Percentiles rank a stretch among this genome's conserved stretches.
Conservation (phyloP, 768 basidiomycete species). For the Hericium coralloides region DNA sequence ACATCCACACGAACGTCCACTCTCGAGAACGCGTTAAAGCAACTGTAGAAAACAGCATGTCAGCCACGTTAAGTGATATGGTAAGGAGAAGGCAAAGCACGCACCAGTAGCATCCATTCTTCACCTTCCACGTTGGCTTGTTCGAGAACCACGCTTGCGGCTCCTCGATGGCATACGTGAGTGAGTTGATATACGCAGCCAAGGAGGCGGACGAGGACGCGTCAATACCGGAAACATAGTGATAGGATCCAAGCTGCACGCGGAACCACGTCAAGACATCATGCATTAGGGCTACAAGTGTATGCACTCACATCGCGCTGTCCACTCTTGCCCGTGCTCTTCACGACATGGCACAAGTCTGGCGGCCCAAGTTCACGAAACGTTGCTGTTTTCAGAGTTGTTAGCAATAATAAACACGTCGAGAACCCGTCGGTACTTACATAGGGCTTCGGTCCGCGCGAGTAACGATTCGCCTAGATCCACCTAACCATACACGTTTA, state of each 20-base stretch:
- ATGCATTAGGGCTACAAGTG: not conserved
- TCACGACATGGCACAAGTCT: conserved; percentile 92
- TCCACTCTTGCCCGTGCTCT: conserved; percentile 76
- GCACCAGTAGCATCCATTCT: conserved; percentile 88
- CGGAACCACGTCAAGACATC: not conserved
- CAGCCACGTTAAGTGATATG: not conserved
- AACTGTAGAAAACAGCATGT: conserved; percentile 35
- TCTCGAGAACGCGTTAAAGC: conserved; percentile 96
- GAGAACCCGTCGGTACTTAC: conserved; percentile 38
- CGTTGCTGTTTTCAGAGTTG: conserved; percentile 46
- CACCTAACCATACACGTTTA: conserved; percentile 37
- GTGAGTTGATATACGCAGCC: conserved; percentile 96
- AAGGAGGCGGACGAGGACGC: conserved; percentile 96
- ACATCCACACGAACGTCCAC: conserved; percentile 97
- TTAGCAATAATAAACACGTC: conserved; percentile 3
- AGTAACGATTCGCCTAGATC: conserved; percentile 86
- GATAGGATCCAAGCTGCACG: conserved; percentile 83
- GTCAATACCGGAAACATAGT: conserved; percentile 97
- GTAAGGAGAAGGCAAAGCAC: conserved; percentile 16
- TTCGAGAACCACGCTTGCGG: conserved; percentile 88
- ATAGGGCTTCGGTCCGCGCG: conserved; percentile 85
- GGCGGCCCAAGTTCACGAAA: conserved; percentile 98
- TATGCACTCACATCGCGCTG: conserved; percentile 70
- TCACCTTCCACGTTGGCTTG: conserved; percentile 79
- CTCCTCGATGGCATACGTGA: conserved; percentile 94